Evolutionary conservation across 2,329 filamentous ascomycete species (phyloP).

Genomic region (Arthrobotrys sphaeroides): DNA sequence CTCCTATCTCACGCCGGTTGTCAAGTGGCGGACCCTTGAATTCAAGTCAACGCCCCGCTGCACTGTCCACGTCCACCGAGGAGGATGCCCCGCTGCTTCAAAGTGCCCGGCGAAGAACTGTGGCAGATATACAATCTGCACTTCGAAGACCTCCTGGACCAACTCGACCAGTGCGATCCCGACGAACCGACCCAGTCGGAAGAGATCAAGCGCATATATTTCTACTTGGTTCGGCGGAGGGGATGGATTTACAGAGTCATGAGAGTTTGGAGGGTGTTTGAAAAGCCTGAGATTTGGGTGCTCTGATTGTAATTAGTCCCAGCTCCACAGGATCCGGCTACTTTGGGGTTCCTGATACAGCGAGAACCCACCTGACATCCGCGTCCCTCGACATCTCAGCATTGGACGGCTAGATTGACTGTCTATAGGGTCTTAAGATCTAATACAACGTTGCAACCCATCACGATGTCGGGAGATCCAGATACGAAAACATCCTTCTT

Average conservation of each 20-base stretch:
- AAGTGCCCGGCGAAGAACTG: background rate
- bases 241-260: background rate
- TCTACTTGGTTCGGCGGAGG: background rate
- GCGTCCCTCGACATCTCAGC: too few species aligned
- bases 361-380: background rate
- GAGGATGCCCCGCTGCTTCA: slow-evolving; percentile 6
- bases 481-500: background rate
- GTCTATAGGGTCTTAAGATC: too few species aligned
- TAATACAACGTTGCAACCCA: too few species aligned
- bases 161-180: background rate
- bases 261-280: background rate
- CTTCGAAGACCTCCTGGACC: background rate
- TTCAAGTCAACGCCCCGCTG: too few species aligned
- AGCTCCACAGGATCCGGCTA: too few species aligned
- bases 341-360: too few species aligned
- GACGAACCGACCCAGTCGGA: background rate
- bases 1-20: too few species aligned
- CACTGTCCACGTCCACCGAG: background rate
- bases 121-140: background rate
- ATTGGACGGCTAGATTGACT: too few species aligned
- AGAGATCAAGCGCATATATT: background rate
- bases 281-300: background rate
- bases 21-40: too few species aligned
- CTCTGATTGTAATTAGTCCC: too few species aligned
- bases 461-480: background rate